Evolutionary conservation across 2,329 filamentous ascomycete species (phyloP), one percentile per base, ranked within the genome.

Genomic region (Penicillium sp.): DNA sequence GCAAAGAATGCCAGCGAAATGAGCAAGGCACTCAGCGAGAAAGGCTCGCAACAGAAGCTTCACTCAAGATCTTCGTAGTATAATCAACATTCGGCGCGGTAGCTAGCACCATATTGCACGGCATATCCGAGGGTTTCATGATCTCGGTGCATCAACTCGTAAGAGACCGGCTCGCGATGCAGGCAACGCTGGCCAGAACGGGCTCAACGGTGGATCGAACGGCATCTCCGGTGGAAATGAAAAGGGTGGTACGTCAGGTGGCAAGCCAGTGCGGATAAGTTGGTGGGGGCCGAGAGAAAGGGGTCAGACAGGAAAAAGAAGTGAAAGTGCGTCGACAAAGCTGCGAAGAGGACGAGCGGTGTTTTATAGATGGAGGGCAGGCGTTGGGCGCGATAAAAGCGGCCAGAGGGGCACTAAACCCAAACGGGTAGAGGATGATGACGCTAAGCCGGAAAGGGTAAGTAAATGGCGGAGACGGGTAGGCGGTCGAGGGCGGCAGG

Each of bases 281-380:
- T 26, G 16, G 47, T 39, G 45, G 53, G 56, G 55, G 18, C 32
- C 35, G 32, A 48, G 46, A 32, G 47, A 47, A 53, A 50, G 30
- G 44, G 47, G 45, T 14, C 29, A 41, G 26, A 43, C 29, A 40
- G 56, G 58, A 58, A 62, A 54, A 35, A 53, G 47, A 66, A 54
- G 56, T 58, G 59, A 58, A 63, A 62, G 62, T 67, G 59, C 58
- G 56, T 67, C 34, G 55, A 50, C 47, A 45, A 58, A 58, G 39
- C 38, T 39, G 58, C 48, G 59, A 53, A 58, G 62, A 50, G 57
- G 51, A 34, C 48, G 45, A 61, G 42, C 43, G 46, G 59, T 55
- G 19, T 65, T 67, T 61, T 65, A 67, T 67, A 66, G 64, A 66
- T 63, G 30, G 50, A 53, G 34, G 57, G 56, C 57, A 53, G 61